These are phyloP conservation scores for Asclepias syriaca DNA, from an alignment of 257 asterid genomes.

Conservation along the genomic window DNA sequence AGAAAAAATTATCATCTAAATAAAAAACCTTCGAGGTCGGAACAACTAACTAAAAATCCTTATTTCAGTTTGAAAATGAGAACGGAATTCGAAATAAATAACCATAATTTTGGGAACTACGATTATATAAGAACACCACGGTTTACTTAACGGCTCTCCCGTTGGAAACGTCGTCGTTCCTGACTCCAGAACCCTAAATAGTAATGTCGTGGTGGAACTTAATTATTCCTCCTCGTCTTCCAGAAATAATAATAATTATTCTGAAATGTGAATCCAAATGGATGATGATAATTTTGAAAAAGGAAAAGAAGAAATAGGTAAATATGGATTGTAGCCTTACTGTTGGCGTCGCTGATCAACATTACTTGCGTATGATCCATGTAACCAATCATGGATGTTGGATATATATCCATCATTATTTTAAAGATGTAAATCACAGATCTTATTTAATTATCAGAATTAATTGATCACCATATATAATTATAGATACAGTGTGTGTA, in stretches of 20 bases:
- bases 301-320: slow-evolving; percentile 34
- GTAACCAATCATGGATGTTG: no score
- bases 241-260: no score
- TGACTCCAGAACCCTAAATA: no score
- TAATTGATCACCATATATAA: no score
- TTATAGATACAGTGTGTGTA: no score
- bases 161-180: slow-evolving; percentile 32
- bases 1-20: no score
- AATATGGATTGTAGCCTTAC: slow-evolving; percentile 32
- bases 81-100: slow-evolving; percentile 30
- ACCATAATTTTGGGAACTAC: slow-evolving; percentile 41
- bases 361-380: slow-evolving; percentile 9
- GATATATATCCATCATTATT: no score
- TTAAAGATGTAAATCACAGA: no score
- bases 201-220: no score
- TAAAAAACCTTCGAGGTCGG: not conserved
- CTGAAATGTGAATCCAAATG: slow-evolving; percentile 22
- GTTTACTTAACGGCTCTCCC: slow-evolving; percentile 18
- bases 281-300: slow-evolving; percentile 14
- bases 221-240: no score
- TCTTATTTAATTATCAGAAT: no score
- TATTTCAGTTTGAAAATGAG: slow-evolving; percentile 23
- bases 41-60: not conserved
- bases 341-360: slow-evolving; percentile 14
- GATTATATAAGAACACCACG: slow-evolving; percentile 20